These are phyloP conservation scores for Schizonepeta tenuifolia DNA, from an alignment of 257 asterid species.

Conservation along the genomic window DNA sequence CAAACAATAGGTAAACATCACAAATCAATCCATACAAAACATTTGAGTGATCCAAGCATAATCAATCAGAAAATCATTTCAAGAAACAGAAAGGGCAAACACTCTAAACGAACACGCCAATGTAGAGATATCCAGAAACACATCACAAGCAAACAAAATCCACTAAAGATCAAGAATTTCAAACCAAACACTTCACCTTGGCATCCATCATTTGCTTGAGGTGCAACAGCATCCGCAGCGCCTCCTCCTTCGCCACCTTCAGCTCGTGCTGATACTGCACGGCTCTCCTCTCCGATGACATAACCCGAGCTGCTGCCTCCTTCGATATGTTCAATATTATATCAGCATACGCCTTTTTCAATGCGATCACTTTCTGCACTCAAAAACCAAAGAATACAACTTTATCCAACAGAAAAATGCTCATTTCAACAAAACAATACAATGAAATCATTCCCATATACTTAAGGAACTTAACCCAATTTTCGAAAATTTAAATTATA, in stretches of 20 bases:
- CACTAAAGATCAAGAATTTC: conserved; percentile 9
- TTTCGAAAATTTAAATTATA: background rate
- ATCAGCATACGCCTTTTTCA: conserved; percentile 80
- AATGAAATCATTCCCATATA: conserved; percentile 16
- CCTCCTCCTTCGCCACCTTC: conserved; percentile 69
- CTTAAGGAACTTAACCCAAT: conserved; percentile 8
- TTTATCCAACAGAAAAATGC: conserved; percentile 14
- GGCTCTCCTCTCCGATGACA: conserved; percentile 69
- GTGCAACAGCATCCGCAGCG: conserved; percentile 64
- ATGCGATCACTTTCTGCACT: conserved; percentile 61
- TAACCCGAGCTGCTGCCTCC: conserved; percentile 76
- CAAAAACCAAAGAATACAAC: conserved; percentile 19
- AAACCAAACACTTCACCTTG: conserved; percentile 50
- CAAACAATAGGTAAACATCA: conserved; percentile 2
- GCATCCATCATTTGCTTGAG: conserved; percentile 81
- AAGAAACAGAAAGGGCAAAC: background rate
- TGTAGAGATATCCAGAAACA: conserved; percentile 3
- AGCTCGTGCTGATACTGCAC: conserved; percentile 63
- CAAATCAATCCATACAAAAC: background rate
- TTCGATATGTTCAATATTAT: conserved; percentile 68
- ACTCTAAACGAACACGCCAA: background rate
- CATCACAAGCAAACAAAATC: conserved; percentile 25
- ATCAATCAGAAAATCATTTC: conserved; percentile 7
- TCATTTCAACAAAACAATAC: conserved; percentile 8
- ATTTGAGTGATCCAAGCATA: conserved; percentile 2